phyloP scores from a whole-genome alignment of 768 basidiomycete genomes.

The Mycena olivaceomarginata region DNA sequence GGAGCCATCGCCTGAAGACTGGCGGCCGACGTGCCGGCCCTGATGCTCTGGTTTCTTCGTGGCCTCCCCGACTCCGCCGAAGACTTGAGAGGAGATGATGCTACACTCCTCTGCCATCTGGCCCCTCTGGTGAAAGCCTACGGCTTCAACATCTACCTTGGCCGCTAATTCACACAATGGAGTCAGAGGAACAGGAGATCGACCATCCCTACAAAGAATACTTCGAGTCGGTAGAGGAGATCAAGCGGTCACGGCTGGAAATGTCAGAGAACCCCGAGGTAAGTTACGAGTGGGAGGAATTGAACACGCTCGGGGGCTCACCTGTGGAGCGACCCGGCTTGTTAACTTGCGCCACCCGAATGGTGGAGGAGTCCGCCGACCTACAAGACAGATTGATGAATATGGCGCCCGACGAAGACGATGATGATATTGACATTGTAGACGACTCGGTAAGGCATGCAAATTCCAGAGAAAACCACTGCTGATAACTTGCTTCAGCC shows the following conservation, averaged over 20 bases:
- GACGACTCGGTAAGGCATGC: slow-evolving; percentile 12
- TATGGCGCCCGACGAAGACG: neutral
- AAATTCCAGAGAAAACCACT: neutral
- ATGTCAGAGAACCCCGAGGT: neutral
- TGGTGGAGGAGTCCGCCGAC: neutral
- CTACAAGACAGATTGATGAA: neutral
- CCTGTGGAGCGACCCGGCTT: neutral
- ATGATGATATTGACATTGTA: neutral
- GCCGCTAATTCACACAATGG: neutral
- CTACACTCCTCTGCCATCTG: slow-evolving; percentile 15
- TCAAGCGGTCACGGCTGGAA: neutral
- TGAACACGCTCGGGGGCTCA: slow-evolving; percentile 3
- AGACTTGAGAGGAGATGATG: neutral
- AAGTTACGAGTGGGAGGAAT: neutral
- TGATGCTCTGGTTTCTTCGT: slow-evolving; percentile 4
- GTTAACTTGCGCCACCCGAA: neutral
- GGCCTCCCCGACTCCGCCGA: neutral
- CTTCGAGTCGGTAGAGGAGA: neutral
- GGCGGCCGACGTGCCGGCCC: neutral
- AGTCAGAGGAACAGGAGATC: slow-evolving; percentile 6
- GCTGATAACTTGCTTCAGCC: neutral
- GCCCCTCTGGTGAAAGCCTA: slow-evolving; percentile 33
- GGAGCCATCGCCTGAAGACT: neutral
- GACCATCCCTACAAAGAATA: slow-evolving; percentile 27
- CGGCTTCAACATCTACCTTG: slow-evolving; percentile 25